Evolutionary conservation across 495 filamentous ascomycete species (phyloP).

Genomic region (Terfezia boudieri): DNA sequence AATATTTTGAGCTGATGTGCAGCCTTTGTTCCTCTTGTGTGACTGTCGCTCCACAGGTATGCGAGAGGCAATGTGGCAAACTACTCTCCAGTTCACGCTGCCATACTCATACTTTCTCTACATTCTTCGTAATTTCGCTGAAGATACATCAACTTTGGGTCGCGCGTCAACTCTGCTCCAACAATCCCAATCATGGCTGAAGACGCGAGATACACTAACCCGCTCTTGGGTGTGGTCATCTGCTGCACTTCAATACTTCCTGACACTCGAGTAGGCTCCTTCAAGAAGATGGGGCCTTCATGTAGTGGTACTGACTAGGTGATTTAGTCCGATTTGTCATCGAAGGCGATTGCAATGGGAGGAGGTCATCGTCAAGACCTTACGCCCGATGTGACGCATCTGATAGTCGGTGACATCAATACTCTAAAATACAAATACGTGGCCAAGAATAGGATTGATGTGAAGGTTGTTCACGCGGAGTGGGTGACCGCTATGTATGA

Average conservation of each 20-base stretch:
- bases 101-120: no score
- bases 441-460: conserved; percentile 65
- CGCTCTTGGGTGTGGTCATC: conserved; percentile 59
- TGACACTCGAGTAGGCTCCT: conserved; percentile 47
- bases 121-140: no score
- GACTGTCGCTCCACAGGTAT: no score
- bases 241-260: conserved; percentile 77
- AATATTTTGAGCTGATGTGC: no score
- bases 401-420: conserved; percentile 68
- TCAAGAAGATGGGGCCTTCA: neutral
- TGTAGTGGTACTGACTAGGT: neutral
- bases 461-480: conserved; percentile 50
- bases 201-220: conserved; percentile 25
- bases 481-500: conserved; percentile 71
- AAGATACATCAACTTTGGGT: no score
- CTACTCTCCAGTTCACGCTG: no score
- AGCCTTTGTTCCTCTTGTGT: no score
- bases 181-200: conserved; percentile 3
- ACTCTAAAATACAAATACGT: conserved; percentile 92
- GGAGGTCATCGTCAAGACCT: conserved; percentile 69
- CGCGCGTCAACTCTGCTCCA: no score
- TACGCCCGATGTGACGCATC: conserved; percentile 88
- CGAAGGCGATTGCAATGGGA: conserved; percentile 58
- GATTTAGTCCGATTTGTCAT: conserved; percentile 42
- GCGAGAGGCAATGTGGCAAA: no score